A percentile compares a stretch with the other conserved stretches of the same genome.
These are phyloP conservation scores for Imleria badia DNA, from an alignment of 768 basidiomycete genomes.

Conservation along the genomic window DNA sequence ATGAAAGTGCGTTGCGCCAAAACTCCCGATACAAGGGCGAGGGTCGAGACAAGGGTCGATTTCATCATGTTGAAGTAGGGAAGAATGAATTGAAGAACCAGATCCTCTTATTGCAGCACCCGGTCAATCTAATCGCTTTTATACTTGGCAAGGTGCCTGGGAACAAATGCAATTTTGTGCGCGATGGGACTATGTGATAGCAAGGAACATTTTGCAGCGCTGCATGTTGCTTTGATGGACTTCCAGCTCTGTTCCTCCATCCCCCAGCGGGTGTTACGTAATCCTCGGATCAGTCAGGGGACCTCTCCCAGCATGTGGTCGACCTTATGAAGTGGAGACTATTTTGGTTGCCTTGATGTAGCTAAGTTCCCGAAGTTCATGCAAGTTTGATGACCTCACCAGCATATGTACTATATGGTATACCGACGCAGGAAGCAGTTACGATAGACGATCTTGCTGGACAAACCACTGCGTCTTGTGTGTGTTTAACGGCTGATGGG, in stretches of 20 bases:
- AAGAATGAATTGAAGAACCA: background rate
- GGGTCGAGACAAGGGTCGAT: constrained; percentile 23
- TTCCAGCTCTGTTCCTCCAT: too few relatives aligned
- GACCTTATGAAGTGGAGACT: too few relatives aligned
- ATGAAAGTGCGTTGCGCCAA: constrained; percentile 57
- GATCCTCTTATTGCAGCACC: background rate
- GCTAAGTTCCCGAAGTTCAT: background rate
- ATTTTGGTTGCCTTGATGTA: background rate
- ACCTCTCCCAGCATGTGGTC: background rate
- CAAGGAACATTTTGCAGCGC: background rate
- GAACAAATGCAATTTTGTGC: background rate
- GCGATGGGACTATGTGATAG: background rate
- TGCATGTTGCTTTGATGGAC: background rate
- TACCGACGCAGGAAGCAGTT: too few relatives aligned
- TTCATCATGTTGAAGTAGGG: constrained; percentile 18
- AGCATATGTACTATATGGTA: background rate
- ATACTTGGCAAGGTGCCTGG: constrained; percentile 8
- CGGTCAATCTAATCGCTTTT: constrained; percentile 7
- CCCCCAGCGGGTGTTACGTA: background rate
- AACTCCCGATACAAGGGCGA: constrained; percentile 31
- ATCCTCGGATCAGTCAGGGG: background rate
- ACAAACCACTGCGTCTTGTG: background rate
- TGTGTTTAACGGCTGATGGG: background rate
- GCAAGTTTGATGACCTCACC: background rate
- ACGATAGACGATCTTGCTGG: background rate